Evolutionary conservation across 768 basidiomycete species (phyloP).

Genomic region (Lyophyllum atratum): DNA sequence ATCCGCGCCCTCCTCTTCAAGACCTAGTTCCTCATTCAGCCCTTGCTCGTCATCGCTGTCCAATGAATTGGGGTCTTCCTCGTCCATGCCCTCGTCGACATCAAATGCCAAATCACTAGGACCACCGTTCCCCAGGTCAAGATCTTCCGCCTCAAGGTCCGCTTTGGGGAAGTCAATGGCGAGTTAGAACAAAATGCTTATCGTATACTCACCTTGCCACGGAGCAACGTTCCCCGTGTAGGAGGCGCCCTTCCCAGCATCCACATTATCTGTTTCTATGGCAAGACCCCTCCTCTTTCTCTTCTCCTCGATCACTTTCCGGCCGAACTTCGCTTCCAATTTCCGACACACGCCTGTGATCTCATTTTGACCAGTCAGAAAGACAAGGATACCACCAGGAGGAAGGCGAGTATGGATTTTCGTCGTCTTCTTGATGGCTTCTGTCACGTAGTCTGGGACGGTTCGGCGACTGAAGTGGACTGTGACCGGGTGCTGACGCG

Average conservation of each 20-base stretch:
- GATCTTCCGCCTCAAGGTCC: slow-evolving; percentile 80
- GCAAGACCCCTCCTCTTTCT: slow-evolving; percentile 35
- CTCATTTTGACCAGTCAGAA: slow-evolving; percentile 96
- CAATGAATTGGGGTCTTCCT: slow-evolving; percentile 73
- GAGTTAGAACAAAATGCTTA: not conserved
- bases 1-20: slow-evolving; percentile 68
- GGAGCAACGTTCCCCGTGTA: slow-evolving; percentile 34
- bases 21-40: slow-evolving; percentile 55
- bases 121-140: slow-evolving; percentile 59
- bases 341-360: slow-evolving; percentile 83
- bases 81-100: slow-evolving; percentile 59
- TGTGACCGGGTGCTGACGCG: slow-evolving; percentile 94
- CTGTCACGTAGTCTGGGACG: slow-evolving; percentile 81
- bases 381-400: slow-evolving; percentile 89
- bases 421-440: slow-evolving; percentile 85
- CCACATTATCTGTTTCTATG: slow-evolving; percentile 23
- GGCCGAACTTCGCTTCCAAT: slow-evolving; percentile 77
- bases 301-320: slow-evolving; percentile 59
- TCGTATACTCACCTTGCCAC: slow-evolving; percentile 45
- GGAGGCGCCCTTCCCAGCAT: slow-evolving; percentile 25
- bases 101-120: slow-evolving; percentile 65
- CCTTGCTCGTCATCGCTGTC: slow-evolving; percentile 72
- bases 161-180: slow-evolving; percentile 35
- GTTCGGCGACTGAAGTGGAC: slow-evolving; percentile 92
- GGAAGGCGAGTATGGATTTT: slow-evolving; percentile 95